Percentiles rank a stretch among this genome's conserved stretches.
Evolutionary conservation across 2,329 filamentous ascomycete species (phyloP).

Genomic region (Dactylella cylindrospora): DNA sequence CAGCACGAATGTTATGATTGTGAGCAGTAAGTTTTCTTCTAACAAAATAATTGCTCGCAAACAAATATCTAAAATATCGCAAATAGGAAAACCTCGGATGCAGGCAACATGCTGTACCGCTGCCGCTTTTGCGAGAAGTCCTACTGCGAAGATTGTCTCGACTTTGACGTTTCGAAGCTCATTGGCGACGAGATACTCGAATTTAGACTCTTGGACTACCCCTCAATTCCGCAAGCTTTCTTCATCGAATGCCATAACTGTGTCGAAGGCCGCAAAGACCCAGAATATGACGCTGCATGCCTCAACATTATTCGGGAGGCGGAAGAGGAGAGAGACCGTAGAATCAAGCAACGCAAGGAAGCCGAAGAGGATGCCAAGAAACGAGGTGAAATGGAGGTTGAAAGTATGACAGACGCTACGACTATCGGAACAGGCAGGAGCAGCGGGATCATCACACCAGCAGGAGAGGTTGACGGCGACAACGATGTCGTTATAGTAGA

Average conservation of each 20-base stretch:
- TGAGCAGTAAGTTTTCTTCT: conserved; percentile 54
- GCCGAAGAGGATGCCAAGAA: conserved; percentile 20
- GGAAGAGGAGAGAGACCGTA: conserved; percentile 25
- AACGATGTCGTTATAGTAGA: conserved; percentile 39
- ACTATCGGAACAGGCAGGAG: conserved; percentile 29
- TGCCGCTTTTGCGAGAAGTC: conserved; percentile 60
- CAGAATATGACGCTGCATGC: conserved; percentile 33
- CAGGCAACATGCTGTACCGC: conserved; percentile 55
- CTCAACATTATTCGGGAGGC: conserved; percentile 36
- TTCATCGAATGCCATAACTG: conserved; percentile 42
- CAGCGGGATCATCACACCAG: conserved; percentile 37
- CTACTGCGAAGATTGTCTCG: conserved; percentile 63
- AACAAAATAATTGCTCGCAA: background rate
- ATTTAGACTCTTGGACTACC: conserved; percentile 57
- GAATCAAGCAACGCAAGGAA: conserved; percentile 3
- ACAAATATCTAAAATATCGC: background rate
- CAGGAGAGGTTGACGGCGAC: conserved; percentile 33
- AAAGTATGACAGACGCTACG: conserved; percentile 41
- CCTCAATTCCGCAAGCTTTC: conserved; percentile 37
- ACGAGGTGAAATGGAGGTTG: conserved; percentile 30
- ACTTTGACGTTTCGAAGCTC: conserved; percentile 58
- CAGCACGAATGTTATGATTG: conserved; percentile 62
- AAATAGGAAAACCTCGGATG: conserved; percentile 48
- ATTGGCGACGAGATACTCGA: conserved; percentile 59
- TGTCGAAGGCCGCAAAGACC: conserved; percentile 33